Conservation (phyloP, 2,329 filamentous ascomycete genomes). For the Plenodomus lindquistii region DNA sequence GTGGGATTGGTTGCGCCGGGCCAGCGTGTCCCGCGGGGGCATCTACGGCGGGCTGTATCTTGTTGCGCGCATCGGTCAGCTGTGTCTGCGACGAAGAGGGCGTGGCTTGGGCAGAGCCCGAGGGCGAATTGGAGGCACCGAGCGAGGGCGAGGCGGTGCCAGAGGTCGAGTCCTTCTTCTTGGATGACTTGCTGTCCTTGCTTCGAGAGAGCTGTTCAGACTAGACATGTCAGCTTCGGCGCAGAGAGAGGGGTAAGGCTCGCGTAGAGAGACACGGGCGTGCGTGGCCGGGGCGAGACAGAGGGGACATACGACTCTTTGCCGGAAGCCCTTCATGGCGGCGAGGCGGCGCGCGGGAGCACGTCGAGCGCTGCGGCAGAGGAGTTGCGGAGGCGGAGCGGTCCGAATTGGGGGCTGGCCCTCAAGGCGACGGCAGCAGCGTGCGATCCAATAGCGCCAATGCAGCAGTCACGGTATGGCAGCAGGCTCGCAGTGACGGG, state of each 20-base stretch:
- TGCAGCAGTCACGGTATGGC: conserved; percentile 27
- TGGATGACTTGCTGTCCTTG: conserved; percentile 81
- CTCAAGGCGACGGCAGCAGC: conserved; percentile 26
- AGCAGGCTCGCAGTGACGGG: conserved; percentile 14
- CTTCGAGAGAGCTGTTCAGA: conserved; percentile 86
- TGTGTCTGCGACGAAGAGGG: conserved; percentile 89
- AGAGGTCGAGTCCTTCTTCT: conserved; percentile 62
- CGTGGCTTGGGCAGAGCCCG: conserved; percentile 67
- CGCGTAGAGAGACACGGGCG: conserved; percentile 26
- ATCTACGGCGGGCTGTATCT: conserved; percentile 64
- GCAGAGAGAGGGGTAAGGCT: conserved; percentile 31
- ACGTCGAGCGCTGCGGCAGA: conserved; percentile 36
- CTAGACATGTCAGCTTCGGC: conserved; percentile 57
- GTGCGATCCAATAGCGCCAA: conserved; percentile 34
- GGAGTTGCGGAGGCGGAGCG: conserved; percentile 30
- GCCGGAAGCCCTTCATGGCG: conserved; percentile 95
- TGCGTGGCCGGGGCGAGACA: conserved; percentile 22
- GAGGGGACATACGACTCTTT: conserved; percentile 81
- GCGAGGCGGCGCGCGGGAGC: conserved; percentile 44
- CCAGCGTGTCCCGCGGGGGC: conserved; percentile 25
- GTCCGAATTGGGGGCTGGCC: conserved; percentile 23
- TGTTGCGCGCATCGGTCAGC: conserved; percentile 82
- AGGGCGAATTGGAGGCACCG: conserved; percentile 60
- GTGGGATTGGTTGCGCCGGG: conserved; percentile 37
- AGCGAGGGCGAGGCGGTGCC: conserved; percentile 80